Percentiles rank a stretch among this genome's conserved stretches.
Conservation (phyloP, 2,329 filamentous ascomycete species). For the Colletotrichum zoysiae region DNA sequence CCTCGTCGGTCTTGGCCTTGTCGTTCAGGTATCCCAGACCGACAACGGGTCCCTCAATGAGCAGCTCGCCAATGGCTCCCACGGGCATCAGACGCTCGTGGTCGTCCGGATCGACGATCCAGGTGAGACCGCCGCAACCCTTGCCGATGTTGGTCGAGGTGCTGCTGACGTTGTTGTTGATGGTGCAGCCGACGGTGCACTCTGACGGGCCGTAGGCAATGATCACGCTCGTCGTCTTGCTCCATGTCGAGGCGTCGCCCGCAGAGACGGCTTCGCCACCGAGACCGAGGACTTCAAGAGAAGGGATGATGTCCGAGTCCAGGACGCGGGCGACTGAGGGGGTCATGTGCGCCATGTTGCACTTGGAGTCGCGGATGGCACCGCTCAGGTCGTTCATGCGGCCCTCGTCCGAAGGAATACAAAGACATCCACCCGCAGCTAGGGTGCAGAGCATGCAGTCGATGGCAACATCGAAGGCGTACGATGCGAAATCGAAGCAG, state of each 20-base stretch:
- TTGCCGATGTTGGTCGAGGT: slow-evolving; percentile 61
- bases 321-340: slow-evolving; percentile 63
- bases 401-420: slow-evolving; percentile 66
- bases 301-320: slow-evolving; percentile 59
- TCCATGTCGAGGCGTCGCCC: slow-evolving; percentile 62
- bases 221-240: slow-evolving; percentile 59
- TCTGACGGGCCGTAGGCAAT: slow-evolving; percentile 68
- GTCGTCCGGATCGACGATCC: slow-evolving; percentile 64
- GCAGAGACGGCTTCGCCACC: slow-evolving; percentile 67
- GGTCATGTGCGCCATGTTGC: slow-evolving; percentile 65
- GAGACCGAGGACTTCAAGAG: slow-evolving; percentile 61
- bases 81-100: slow-evolving; percentile 61
- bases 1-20: slow-evolving; percentile 66
- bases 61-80: slow-evolving; percentile 64
- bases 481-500: slow-evolving; percentile 63
- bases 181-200: slow-evolving; percentile 65
- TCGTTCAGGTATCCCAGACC: slow-evolving; percentile 73
- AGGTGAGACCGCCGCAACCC: slow-evolving; percentile 61
- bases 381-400: slow-evolving; percentile 64
- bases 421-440: slow-evolving; percentile 62
- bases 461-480: slow-evolving; percentile 68
- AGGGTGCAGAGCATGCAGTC: slow-evolving; percentile 68
- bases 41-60: slow-evolving; percentile 70
- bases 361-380: slow-evolving; percentile 57
- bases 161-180: slow-evolving; percentile 58